Base-by-base conservation (phyloP, 257 asterid genomes). In the Fraxinus quadrangulata region DNA sequence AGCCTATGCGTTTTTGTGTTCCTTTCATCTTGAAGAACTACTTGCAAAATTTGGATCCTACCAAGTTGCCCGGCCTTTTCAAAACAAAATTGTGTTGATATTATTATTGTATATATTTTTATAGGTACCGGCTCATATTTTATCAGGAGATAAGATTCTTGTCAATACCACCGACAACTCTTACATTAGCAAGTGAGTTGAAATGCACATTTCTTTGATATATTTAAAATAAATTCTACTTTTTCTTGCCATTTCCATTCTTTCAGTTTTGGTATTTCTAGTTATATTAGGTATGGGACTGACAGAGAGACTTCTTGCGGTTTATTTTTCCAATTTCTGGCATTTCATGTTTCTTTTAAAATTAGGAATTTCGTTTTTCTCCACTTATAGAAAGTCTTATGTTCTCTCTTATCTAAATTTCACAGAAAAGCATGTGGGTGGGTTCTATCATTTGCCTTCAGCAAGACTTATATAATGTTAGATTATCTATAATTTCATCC, bases 91-190 rank as follows among this genome's bases (percentile, higher is more conserved):
- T 54, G 65, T 19, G 26, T 19, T 16, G 65, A 19, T 9, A 26
- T 24, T 11, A 63, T 63, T 63, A 8, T 63, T 63, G 19, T 12
- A 63, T 24, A 24, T 63, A 19, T 63, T 67, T 67, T 47, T 23
- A 72, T 65, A 94, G 97, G 94, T 90, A 79, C 98, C 97, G 16
- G 84, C 88, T 83, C 96, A 92, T 78, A 81, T 92, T 45, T 75
- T 80, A 81, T 86, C 88, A 1, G 97, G 96, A 71, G 97, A 92
- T 54, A 84, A 81, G 89, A 80, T 94, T 67, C 47, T 92, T 24
- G 70, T 92, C 75, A 89, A 83, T 79, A 92, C 98, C 56, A 45
- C 81, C 0, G 93, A 90, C 68, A 81, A 83, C 83, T 76, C 93
- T 77, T 94, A 92, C 69, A 69, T 82, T 74, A 79, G 92, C 92